Base-by-base conservation (phyloP, 192 early-diverging fungal genomes). In the Umbelopsis vinacea region DNA sequence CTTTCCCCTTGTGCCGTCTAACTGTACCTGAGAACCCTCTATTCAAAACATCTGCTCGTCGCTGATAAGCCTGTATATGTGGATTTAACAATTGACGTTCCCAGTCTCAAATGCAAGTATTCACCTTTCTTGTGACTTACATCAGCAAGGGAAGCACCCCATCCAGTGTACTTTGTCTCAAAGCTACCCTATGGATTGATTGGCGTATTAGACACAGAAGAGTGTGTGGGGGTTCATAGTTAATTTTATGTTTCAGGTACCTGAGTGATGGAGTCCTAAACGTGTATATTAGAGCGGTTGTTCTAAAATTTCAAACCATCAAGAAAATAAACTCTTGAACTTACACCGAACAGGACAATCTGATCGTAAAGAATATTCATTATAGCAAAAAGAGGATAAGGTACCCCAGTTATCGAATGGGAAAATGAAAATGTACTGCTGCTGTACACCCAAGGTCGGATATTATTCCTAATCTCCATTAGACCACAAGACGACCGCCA, bases 31-130 rank as follows among this genome's bases (percentile, higher is more conserved):
- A 85, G 71, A 88, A 94, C 2, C 95, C 95, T 12, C 94, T 85
- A 68, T 92, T 93, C 12, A 95, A 72, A 9, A 97, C 81, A 67
- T 95, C 94, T 40, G 92, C 70, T 67, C 85, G 88, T 22, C 92
- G 89, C 68, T 85, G 83, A 68, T 91, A 96, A 8, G 72, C 53
- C 67, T 88, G 67, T 4, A 85, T 78, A 38, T 71, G 81, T 3
- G 81, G 69, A 19, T 82, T 82, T 75, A 79, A 93, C 91, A 89
- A 46, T 72, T 76, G 8, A 74, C 74, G 8, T 50, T 45, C 0
- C 73, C 48, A 71, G 82, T 67, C 29, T 57, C 67, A 37, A 57
- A 66, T 23, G 69, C 67, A 66, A 57, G 68, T 14, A 24, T 37
- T 26, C 9, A 15, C 22, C 6, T 4, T 19, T 37, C 40, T 48